Evolutionary conservation across 2,329 filamentous ascomycete species (phyloP).

Genomic region (Myriosclerotinia scirpicola): DNA sequence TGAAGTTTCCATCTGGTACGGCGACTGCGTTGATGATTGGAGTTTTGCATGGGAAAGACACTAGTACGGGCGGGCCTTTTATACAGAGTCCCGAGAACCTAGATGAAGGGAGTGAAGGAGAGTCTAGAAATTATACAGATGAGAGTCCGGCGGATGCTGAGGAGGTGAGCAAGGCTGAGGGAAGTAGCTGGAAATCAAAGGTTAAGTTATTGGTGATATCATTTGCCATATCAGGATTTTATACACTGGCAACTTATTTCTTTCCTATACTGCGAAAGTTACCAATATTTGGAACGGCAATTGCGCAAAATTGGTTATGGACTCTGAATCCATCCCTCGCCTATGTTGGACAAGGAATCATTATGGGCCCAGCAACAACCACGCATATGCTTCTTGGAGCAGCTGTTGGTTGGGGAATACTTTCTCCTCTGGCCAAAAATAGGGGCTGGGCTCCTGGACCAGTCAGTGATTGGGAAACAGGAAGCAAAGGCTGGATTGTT

Average conservation of each 20-base stretch:
- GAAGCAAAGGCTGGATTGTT: slow-evolving; percentile 98
- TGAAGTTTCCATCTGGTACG: slow-evolving; percentile 94
- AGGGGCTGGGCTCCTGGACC: slow-evolving; percentile 86
- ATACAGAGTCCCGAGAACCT: slow-evolving; percentile 6
- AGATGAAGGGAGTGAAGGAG: not conserved
- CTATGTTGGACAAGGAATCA: slow-evolving; percentile 95
- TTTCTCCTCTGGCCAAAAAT: slow-evolving; percentile 84
- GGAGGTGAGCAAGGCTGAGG: slow-evolving; percentile 31
- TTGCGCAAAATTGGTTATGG: slow-evolving; percentile 87
- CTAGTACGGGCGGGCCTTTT: slow-evolving; percentile 27
- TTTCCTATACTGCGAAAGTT: slow-evolving; percentile 79
- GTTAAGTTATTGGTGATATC: slow-evolving; percentile 50
- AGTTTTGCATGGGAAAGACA: slow-evolving; percentile 72
- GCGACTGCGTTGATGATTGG: slow-evolving; percentile 92
- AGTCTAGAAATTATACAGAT: slow-evolving; percentile 19
- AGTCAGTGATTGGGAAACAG: slow-evolving; percentile 84
- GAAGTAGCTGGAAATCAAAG: slow-evolving; percentile 41
- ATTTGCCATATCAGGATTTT: slow-evolving; percentile 59
- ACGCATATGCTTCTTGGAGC: slow-evolving; percentile 94
- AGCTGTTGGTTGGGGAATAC: slow-evolving; percentile 81
- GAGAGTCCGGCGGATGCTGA: slow-evolving; percentile 31
- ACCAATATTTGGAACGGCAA: slow-evolving; percentile 76
- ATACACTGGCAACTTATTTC: slow-evolving; percentile 88
- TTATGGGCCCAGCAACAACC: slow-evolving; percentile 95
- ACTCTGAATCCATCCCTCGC: slow-evolving; percentile 95